Percentiles rank a stretch among this genome's conserved stretches.
These are phyloP conservation scores for Penicillium argentinense DNA, from an alignment of 495 filamentous ascomycete genomes.

Conservation along the genomic window DNA sequence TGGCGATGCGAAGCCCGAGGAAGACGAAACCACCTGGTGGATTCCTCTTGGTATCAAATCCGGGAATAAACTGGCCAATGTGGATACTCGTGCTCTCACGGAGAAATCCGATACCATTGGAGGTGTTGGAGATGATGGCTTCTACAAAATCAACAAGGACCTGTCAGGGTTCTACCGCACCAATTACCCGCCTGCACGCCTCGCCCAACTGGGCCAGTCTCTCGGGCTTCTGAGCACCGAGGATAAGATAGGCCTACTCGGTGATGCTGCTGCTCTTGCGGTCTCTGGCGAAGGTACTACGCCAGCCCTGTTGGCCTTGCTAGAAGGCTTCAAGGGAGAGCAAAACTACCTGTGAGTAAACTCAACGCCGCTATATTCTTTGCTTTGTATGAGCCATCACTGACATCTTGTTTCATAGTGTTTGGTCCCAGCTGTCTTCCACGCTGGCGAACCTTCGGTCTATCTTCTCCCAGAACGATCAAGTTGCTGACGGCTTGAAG, in stretches of 20 bases:
- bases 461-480: slow-evolving; percentile 60
- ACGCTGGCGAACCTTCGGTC: slow-evolving; percentile 65
- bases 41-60: slow-evolving; percentile 79
- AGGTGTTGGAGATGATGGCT: slow-evolving; percentile 66
- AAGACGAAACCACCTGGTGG: slow-evolving; percentile 96
- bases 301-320: slow-evolving; percentile 71
- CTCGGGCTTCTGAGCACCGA: slow-evolving; percentile 71
- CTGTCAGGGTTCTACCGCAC: slow-evolving; percentile 91
- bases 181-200: slow-evolving; percentile 78
- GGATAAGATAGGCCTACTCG: slow-evolving; percentile 89
- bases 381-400: neutral
- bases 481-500: slow-evolving; percentile 63
- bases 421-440: slow-evolving; percentile 81
- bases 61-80: slow-evolving; percentile 34
- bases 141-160: slow-evolving; percentile 90
- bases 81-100: slow-evolving; percentile 60
- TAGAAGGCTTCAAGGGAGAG: slow-evolving; percentile 81
- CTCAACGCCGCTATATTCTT: neutral
- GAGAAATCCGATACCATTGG: slow-evolving; percentile 71
- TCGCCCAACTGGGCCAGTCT: slow-evolving; percentile 74
- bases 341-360: slow-evolving; percentile 66
- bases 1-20: slow-evolving; percentile 86
- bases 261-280: slow-evolving; percentile 89
- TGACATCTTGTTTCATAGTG: slow-evolving; percentile 40
- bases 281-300: slow-evolving; percentile 82